Percentiles rank a stretch among this genome's conserved stretches.
These are phyloP conservation scores for Apium graveolens DNA, from an alignment of 129 eudicot genomes.

Conservation along the genomic window DNA sequence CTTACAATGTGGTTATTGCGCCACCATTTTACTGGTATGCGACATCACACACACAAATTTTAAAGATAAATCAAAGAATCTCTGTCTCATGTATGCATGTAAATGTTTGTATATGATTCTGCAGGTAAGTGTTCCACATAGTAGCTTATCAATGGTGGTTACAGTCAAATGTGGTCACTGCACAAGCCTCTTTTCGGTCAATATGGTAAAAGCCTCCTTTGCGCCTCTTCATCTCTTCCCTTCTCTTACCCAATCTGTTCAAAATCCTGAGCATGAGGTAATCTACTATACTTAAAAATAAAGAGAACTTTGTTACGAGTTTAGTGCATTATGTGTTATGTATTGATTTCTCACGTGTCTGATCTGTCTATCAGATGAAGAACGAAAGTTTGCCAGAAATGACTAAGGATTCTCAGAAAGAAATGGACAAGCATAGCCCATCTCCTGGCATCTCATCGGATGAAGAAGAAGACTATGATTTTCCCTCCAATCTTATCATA, in stretches of 20 bases:
- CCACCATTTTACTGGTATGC: constrained; percentile 80
- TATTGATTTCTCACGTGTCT: background rate
- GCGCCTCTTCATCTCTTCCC: constrained; percentile 56
- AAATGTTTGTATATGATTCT: background rate
- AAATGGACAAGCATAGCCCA: constrained; percentile 30
- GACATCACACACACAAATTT: background rate
- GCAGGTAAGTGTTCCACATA: constrained; percentile 78
- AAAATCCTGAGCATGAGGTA: constrained; percentile 18
- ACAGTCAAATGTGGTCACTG: constrained; percentile 90
- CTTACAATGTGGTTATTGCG: constrained; percentile 77
- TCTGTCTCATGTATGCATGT: background rate
- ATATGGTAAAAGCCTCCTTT: constrained; percentile 59
- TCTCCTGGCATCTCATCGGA: constrained; percentile 42
- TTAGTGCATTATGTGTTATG: background rate
- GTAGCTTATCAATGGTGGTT: constrained; percentile 67
- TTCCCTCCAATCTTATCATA: constrained; percentile 34
- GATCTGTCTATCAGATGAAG: constrained; percentile 26
- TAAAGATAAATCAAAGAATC: background rate
- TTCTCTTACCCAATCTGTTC: constrained; percentile 33
- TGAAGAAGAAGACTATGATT: constrained; percentile 46
- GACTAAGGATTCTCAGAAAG: constrained; percentile 23
- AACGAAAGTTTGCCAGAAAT: constrained; percentile 31
- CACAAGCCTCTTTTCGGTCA: constrained; percentile 65
- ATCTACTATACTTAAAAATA: background rate
- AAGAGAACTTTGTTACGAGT: background rate